Percentiles rank a stretch among this genome's conserved stretches.
phyloP scores from a whole-genome alignment of 2,329 filamentous ascomycete species.

The Mariannaea sp. region DNA sequence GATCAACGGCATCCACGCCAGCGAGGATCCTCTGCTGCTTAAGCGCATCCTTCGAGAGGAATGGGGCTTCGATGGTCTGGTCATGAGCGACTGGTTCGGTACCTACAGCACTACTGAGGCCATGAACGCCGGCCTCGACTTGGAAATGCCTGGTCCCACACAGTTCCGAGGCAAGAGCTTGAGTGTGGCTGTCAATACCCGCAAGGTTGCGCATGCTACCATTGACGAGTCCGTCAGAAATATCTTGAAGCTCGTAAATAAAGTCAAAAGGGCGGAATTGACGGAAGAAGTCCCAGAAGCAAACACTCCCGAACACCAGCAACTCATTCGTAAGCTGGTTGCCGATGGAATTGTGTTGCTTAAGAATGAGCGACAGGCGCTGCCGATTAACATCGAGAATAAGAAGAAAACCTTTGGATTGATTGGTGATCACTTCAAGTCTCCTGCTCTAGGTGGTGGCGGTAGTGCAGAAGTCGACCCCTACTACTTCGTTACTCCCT shows the following conservation, averaged over 20 bases:
- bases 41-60: slow-evolving; percentile 45
- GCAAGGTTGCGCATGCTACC: slow-evolving; percentile 24
- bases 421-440: slow-evolving; percentile 47
- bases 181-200: slow-evolving; percentile 22
- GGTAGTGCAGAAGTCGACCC: slow-evolving; percentile 43
- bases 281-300: not conserved
- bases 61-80: slow-evolving; percentile 49
- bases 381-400: slow-evolving; percentile 13
- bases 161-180: not conserved
- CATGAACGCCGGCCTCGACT: slow-evolving; percentile 32
- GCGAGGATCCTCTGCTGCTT: slow-evolving; percentile 44
- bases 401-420: slow-evolving; percentile 39
- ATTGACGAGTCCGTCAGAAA: slow-evolving; percentile 6
- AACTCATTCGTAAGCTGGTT: not conserved
- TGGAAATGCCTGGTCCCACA: slow-evolving; percentile 43
- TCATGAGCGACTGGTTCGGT: slow-evolving; percentile 52
- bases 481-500: slow-evolving; percentile 42
- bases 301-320: slow-evolving; percentile 2
- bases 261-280: not conserved
- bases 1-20: slow-evolving; percentile 48
- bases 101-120: slow-evolving; percentile 37
- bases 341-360: slow-evolving; percentile 10
- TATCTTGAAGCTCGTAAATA: slow-evolving; percentile 16
- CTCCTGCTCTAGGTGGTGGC: slow-evolving; percentile 41
- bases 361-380: not conserved